Conservation (phyloP, 768 basidiomycete genomes). For the Tulasnella sp. region DNA sequence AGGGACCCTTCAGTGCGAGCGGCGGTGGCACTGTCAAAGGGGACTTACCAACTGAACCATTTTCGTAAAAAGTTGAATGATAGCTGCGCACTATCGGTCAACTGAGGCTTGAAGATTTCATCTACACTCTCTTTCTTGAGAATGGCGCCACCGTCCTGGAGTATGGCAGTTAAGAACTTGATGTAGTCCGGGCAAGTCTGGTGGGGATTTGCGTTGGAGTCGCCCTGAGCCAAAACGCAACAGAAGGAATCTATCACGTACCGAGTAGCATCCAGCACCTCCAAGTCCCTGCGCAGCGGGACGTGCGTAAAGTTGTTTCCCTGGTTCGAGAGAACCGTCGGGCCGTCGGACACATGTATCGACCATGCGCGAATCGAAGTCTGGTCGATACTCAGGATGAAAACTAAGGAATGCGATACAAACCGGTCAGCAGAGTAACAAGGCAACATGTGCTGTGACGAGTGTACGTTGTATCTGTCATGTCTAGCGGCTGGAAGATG, state of each 20-base stretch:
- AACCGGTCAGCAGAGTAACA: too few species aligned
- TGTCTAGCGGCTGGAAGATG: neutral
- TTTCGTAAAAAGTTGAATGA: too few species aligned
- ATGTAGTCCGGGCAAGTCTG: neutral
- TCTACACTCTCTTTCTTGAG: neutral
- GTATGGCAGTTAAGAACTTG: neutral
- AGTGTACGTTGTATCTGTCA: neutral
- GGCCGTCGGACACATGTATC: neutral
- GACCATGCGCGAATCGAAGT: neutral
- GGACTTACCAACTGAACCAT: too few species aligned
- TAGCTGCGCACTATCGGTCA: neutral
- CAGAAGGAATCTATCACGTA: too few species aligned
- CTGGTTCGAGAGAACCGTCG: neutral
- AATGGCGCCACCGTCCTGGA: neutral
- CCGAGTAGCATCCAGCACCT: neutral
- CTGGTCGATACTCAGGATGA: neutral
- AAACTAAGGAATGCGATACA: too few species aligned
- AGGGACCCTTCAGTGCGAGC: too few species aligned
- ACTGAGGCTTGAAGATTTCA: conserved; percentile 1
- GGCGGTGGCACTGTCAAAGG: too few species aligned
- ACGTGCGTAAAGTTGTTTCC: neutral
- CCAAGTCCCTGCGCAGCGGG: neutral
- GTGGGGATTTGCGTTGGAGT: too few species aligned
- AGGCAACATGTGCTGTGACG: too few species aligned
- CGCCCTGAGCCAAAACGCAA: too few species aligned